phyloP scores from a whole-genome alignment of 805 yeast species.

The Metschnikowia matae region DNA sequence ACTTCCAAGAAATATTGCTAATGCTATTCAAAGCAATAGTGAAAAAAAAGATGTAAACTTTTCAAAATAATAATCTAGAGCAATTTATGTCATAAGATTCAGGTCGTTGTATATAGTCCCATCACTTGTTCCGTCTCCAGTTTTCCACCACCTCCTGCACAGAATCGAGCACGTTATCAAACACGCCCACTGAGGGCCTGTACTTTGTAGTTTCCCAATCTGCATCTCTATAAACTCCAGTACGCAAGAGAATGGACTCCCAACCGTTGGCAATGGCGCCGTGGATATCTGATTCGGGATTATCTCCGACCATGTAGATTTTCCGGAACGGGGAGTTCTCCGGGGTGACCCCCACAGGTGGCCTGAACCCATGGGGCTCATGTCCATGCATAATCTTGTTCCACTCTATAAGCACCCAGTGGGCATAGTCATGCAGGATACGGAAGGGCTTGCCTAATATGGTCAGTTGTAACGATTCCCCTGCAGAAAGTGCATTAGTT shows the following conservation, averaged over 20 bases:
- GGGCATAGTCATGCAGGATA: constrained; percentile 80
- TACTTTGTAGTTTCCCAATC: constrained; percentile 41
- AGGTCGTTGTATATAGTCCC: neutral
- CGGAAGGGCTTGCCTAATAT: constrained; percentile 80
- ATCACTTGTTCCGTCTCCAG: neutral
- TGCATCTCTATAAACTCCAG: constrained; percentile 78
- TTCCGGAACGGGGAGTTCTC: constrained; percentile 37
- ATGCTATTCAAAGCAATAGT: no score
- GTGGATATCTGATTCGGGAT: constrained; percentile 86
- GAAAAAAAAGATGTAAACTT: no score
- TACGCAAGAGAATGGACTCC: constrained; percentile 77
- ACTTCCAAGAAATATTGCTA: no score
- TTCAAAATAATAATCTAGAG: no score
- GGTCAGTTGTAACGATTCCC: constrained; percentile 42
- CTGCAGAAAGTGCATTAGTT: constrained; percentile 41
- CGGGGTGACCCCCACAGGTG: constrained; percentile 42
- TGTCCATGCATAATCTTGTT: constrained; percentile 31
- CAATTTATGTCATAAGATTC: no score
- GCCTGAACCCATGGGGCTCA: constrained; percentile 24
- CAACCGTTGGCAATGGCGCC: constrained; percentile 90
- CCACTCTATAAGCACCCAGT: constrained; percentile 61
- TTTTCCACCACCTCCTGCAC: constrained; percentile 25
- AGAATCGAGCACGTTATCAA: constrained; percentile 45
- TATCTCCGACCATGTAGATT: constrained; percentile 97
- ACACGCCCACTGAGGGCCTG: constrained; percentile 47